Evolutionary conservation across 768 basidiomycete species (phyloP), one percentile per base, ranked within the genome.

Genomic region (Omphalotus guepiniiformis): DNA sequence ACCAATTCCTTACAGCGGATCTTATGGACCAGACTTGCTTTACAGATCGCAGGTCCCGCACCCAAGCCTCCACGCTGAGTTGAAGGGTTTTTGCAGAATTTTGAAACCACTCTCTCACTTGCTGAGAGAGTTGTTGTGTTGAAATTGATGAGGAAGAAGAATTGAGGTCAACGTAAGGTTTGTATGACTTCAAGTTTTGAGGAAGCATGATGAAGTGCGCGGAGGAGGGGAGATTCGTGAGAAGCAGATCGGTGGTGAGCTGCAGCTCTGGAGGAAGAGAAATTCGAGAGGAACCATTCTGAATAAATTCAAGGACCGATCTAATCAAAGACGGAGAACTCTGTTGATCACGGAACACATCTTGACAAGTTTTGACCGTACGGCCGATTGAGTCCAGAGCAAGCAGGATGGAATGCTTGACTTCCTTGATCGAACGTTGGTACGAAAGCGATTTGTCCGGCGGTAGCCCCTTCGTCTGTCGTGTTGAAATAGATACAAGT

Each of bases 151-250:
- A 72, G 3, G 80, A 78, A 0, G 79, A 62, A 1, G 88, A 81
- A 7, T 73, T 68, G 5, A 83, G 66, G 56, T 93, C 85, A 51
- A 95, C 78, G 62, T 89, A 94, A 7, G 93, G 93, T 56, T 83
- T 88, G 64, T 93, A 96, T 4, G 78, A 74, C 53, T 76, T 77
- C 50, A 97, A 76, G 49, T 71, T 76, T 1, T 71, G 58, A 0
- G 93, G 91, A 0, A 97, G 75, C 45, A 90, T 75, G 13, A 83
- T 76, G 51, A 93, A 81, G 53, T 93, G 88, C 21, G 86, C 80
- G 0, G 91, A 86, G 0, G 93, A 93, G 0, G 92, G 92, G 19
- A 95, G 74, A 7, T 75, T 74, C 21, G 75, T 69, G 16, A 97
- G 72, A 22, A 95, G 67, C 1, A 73, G 63, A 37, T 83, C 76